Evolutionary conservation across 208 protist species (phyloP), one percentile per base, ranked within the genome.

Genomic region (Naegleria lovaniensis): DNA sequence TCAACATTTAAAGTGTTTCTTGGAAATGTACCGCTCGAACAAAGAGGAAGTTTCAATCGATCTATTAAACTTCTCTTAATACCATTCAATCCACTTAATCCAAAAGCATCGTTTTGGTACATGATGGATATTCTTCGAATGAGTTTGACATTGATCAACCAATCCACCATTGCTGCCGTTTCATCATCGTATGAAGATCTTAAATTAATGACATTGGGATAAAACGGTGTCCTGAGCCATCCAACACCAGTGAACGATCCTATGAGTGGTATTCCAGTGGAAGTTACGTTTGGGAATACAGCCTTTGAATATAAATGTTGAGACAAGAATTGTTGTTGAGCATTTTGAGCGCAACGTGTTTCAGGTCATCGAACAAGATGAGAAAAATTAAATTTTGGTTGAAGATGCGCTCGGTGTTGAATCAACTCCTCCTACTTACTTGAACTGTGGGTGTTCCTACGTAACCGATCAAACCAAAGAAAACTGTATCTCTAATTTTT

Each of bases 381-480:
- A n/a, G n/a, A n/a, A n/a, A n/a, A n/a, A n/a, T n/a, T n/a, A n/a
- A n/a, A n/a, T n/a, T n/a, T n/a, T n/a, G n/a, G n/a, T n/a, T n/a
- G n/a, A n/a, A n/a, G n/a, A n/a, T n/a, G n/a, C n/a, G n/a, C n/a
- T n/a, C n/a, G n/a, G n/a, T n/a, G n/a, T n/a, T n/a, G n/a, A n/a
- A n/a, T n/a, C n/a, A n/a, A n/a, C n/a, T n/a, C n/a, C n/a, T n/a
- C n/a, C n/a, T n/a, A 48, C 43, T 48, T 48, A 48, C 43, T 48
- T 67, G 55, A 15, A 67, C 55, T 67, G 55, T 41, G 3, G 22
- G 19, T 7, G 83, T 87, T 36, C 83, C 83, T 3, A 87, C 83
- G n/a, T 48, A 87, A 87, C 83, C 83, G 25, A 87, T 87, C 40
- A 87, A 87, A 16, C 83, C 83, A 87, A 87, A 87, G 19, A 29